Evolutionary conservation across 768 basidiomycete species (phyloP).

Genomic region (Pleurotus eryngii): DNA sequence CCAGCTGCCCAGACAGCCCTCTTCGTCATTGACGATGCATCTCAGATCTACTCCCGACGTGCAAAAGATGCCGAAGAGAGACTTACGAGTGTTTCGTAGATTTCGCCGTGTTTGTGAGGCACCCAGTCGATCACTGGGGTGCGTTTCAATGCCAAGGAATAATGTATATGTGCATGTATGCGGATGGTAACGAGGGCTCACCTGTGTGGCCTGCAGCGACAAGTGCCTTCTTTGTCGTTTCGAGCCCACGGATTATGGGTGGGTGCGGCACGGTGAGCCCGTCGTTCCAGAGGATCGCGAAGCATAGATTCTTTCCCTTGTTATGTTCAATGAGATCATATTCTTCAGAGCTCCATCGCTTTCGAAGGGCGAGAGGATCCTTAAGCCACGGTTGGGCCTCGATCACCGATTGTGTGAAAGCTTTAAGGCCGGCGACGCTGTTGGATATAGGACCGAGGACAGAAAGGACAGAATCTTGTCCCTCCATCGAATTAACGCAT

Average conservation of each 20-base stretch:
- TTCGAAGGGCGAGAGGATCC: constrained; percentile 57
- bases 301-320: constrained; percentile 47
- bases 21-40: background rate
- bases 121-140: constrained; percentile 65
- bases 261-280: constrained; percentile 59
- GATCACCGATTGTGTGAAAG: constrained; percentile 64
- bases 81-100: constrained; percentile 40
- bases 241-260: constrained; percentile 59
- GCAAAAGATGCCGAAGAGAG: background rate
- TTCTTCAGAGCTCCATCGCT: constrained; percentile 57
- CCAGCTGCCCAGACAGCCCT: constrained; percentile 29
- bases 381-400: constrained; percentile 59
- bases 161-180: background rate
- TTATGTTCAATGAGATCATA: constrained; percentile 62
- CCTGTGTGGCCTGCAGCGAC: constrained; percentile 45
- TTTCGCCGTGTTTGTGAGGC: constrained; percentile 49
- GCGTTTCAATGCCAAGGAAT: background rate
- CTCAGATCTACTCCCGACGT: background rate
- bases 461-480: constrained; percentile 67
- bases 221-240: constrained; percentile 53
- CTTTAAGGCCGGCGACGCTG: constrained; percentile 57
- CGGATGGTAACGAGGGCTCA: background rate
- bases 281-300: constrained; percentile 68
- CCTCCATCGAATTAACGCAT: constrained; percentile 60
- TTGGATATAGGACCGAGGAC: constrained; percentile 72